These are phyloP conservation scores for Globisporangium okanoganense DNA, from an alignment of 352 stramenopile genomes.

Conservation along the genomic window DNA sequence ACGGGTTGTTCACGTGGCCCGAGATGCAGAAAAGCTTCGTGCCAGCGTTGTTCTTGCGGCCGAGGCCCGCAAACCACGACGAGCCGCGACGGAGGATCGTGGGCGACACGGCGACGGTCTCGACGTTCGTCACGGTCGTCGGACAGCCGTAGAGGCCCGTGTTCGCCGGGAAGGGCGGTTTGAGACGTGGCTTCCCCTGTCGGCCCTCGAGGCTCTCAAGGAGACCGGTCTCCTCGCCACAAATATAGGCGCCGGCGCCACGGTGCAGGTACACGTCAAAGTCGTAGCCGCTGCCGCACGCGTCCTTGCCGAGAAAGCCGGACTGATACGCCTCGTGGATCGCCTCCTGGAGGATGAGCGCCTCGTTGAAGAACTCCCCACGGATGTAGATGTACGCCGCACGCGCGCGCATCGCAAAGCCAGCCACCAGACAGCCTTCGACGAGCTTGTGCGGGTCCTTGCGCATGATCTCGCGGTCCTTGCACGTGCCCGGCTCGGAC, in stretches of 20 bases:
- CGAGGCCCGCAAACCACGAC: conserved; percentile 96
- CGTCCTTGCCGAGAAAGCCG: conserved; percentile 96
- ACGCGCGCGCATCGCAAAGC: conserved; percentile 98
- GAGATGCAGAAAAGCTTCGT: conserved; percentile 99
- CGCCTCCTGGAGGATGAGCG: conserved; percentile 96
- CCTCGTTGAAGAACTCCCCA: conserved; percentile 99
- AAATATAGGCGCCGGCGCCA: conserved; percentile 99
- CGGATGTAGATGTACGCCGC: conserved; percentile 99
- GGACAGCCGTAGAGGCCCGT: conserved; percentile 99
- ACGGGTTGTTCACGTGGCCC: conserved; percentile 99
- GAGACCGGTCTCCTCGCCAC: conserved; percentile 98
- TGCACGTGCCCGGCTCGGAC: conserved; percentile 98
- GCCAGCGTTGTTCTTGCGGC: conserved; percentile 97
- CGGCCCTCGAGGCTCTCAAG: conserved; percentile 98
- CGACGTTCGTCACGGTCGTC: conserved; percentile 99
- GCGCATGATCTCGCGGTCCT: conserved; percentile 99
- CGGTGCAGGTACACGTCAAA: conserved; percentile 99
- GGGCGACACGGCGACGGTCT: conserved; percentile 97
- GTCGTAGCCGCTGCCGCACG: conserved; percentile 97
- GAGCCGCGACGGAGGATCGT: conserved; percentile 97
- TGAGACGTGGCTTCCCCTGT: conserved; percentile 97
- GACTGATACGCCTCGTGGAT: conserved; percentile 99
- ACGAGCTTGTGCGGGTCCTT: conserved; percentile 99
- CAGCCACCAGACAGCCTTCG: conserved; percentile 96
- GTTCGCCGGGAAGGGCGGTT: conserved; percentile 99